Base-by-base conservation (phyloP, 2,329 filamentous ascomycete genomes). In the Mycocentrospora acerina region DNA sequence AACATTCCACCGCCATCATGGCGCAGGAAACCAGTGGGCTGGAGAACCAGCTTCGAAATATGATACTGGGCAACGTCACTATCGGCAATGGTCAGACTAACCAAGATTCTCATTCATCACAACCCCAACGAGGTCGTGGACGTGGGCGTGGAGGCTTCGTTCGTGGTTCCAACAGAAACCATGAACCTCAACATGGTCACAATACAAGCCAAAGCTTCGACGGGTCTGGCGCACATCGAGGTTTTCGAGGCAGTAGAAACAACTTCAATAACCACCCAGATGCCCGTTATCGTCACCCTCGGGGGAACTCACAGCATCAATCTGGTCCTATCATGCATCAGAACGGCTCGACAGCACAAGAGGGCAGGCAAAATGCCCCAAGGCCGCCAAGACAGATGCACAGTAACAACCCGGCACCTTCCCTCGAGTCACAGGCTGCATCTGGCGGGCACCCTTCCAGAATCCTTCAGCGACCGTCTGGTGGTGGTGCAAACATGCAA, bases 11-110 rank as follows among this genome's bases (percentile, higher is more conserved):
- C 31, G n/a, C 31, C 41, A 39, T 29, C 36, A 63, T 60, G 58
- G 50, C 47, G 16, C 46, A 44, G 29, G 9, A 22, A 15, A 35
- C 39, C 14, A 43, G 25, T 18, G 54, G 44, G 16, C 46, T 67
- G 32, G 82, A 86, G 55, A 71, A 77, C 33, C 78, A 75, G 36
- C 66, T 86, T 26, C 76, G 80, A 30, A 72, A 69, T 42, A 75
- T 86, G 62, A 83, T 83, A 19, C 69, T 86, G 33, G 74, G 70
- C 46, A 79, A 80, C 56, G 66, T 70, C 32, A 64, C 61, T 16
- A 57, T 64, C 7, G 35, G 47, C n/a, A 30, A 40, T 29, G 33
- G 35, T 11, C 48, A 51, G 26, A 30, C 46, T 42, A 40, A 57
- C 42, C 44, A 48, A 38, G 40, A 48, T 18, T 27, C n/a, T 14